Conservation (phyloP, 73 alveolate species). For the Paramecium octaurelia region DNA sequence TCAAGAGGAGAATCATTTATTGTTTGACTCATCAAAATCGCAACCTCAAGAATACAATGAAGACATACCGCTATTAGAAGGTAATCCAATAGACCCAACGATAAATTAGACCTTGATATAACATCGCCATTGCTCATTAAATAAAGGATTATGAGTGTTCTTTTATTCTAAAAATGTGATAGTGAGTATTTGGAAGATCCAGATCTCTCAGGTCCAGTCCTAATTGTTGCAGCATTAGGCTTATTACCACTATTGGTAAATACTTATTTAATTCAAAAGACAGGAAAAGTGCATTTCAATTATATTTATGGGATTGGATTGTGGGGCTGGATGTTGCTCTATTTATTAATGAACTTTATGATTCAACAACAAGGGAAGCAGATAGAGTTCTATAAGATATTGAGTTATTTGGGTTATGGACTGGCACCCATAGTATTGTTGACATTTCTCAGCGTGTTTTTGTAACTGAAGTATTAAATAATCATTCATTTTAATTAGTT, state of each 20-base stretch:
- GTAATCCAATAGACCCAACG: neutral
- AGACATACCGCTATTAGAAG: conserved; percentile 24
- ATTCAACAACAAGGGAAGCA: neutral
- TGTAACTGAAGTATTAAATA: neutral
- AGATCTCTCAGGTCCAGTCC: conserved; percentile 29
- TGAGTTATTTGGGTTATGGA: conserved; percentile 46
- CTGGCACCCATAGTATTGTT: neutral
- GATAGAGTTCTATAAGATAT: neutral
- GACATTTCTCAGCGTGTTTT: neutral
- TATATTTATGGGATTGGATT: conserved; percentile 21
- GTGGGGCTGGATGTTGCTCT: neutral
- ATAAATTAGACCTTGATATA: conserved; percentile 2
- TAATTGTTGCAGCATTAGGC: neutral
- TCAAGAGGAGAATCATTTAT: neutral
- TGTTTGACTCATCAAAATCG: neutral
- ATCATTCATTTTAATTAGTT: neutral
- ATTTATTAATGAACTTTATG: conserved; percentile 27
- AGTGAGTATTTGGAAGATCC: conserved; percentile 31
- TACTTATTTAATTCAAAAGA: neutral
- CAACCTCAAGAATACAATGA: neutral
- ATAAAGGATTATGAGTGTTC: neutral
- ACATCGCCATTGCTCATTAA: conserved; percentile 32
- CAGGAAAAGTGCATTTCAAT: conserved; percentile 28
- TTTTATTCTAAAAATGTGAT: neutral
- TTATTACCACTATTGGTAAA: neutral